Percentiles rank a stretch among this genome's conserved stretches.
Evolutionary conservation across 106 monocot genomes (phyloP).

Genomic region (Vanilla planifolia): DNA sequence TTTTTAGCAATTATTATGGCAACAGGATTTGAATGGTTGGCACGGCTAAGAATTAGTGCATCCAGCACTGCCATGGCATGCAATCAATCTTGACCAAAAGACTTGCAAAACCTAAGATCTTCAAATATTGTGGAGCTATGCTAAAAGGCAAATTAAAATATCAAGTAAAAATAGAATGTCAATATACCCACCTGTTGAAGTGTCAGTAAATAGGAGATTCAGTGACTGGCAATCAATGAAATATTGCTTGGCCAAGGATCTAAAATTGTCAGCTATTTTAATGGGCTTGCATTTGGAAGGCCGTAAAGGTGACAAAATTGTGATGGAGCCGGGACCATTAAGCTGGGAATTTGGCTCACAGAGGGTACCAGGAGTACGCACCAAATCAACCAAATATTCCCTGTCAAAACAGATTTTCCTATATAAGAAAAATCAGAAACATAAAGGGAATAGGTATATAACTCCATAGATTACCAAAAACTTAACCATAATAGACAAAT

Average conservation of each 20-base stretch:
- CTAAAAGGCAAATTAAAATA: background rate
- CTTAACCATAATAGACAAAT: background rate
- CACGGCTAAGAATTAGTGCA: background rate
- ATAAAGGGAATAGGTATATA: background rate
- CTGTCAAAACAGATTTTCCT: constrained; percentile 27
- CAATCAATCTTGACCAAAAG: too few species aligned
- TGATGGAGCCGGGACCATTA: constrained; percentile 76
- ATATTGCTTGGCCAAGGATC: constrained; percentile 82
- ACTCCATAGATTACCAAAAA: background rate
- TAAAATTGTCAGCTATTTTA: constrained; percentile 46
- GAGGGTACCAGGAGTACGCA: constrained; percentile 63
- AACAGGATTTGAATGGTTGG: background rate
- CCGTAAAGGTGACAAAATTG: constrained; percentile 78
- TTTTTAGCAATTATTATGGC: background rate
- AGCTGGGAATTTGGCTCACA: constrained; percentile 80
- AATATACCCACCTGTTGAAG: constrained; percentile 32
- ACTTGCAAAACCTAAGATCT: background rate
- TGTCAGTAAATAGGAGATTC: constrained; percentile 61
- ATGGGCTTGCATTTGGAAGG: constrained; percentile 62
- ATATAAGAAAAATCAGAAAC: background rate
- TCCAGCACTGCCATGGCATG: too few species aligned
- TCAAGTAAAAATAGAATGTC: background rate
- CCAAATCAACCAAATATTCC: constrained; percentile 92
- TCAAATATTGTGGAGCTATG: background rate
- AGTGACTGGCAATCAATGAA: constrained; percentile 79